Evolutionary conservation across 805 yeast genomes (phyloP).

Genomic region (Metschnikowia cerradonensis): DNA sequence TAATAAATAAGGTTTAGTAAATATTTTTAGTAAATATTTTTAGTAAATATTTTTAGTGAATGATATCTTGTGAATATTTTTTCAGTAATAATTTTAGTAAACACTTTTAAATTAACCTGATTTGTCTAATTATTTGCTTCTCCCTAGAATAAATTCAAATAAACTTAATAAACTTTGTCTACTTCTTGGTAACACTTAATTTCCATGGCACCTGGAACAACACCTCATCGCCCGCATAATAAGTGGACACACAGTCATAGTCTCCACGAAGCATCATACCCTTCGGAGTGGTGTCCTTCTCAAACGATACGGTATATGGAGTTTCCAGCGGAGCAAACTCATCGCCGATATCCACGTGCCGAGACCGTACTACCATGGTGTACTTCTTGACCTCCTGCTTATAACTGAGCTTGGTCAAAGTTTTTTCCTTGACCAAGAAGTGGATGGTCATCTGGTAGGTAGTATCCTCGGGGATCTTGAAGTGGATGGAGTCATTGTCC

Average conservation of each 20-base stretch:
- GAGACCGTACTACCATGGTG: constrained; percentile 30
- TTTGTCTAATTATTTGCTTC: too few relatives aligned
- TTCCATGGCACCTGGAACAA: constrained; percentile 31
- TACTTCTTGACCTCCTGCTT: constrained; percentile 35
- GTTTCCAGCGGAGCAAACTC: constrained; percentile 33
- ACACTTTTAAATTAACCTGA: too few relatives aligned
- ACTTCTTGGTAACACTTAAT: constrained; percentile 28
- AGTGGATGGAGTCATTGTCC: constrained; percentile 25
- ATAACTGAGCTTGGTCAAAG: constrained; percentile 29
- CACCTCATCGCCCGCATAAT: constrained; percentile 29
- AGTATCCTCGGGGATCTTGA: constrained; percentile 36
- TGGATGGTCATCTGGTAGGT: constrained; percentile 30
- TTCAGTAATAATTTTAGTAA: too few relatives aligned
- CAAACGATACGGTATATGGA: constrained; percentile 26
- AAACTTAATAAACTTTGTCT: too few relatives aligned
- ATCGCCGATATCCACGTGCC: constrained; percentile 29
- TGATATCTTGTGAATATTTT: too few relatives aligned
- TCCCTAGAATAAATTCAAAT: too few relatives aligned
- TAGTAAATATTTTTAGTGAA: too few relatives aligned
- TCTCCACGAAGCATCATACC: constrained; percentile 37
- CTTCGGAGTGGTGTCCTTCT: constrained; percentile 35
- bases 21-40: too few relatives aligned
- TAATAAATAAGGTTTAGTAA: too few relatives aligned
- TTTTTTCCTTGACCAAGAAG: constrained; percentile 28
- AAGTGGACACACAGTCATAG: constrained; percentile 30